These are phyloP conservation scores for Phaeoacremonium minimum DNA, from an alignment of 2,329 filamentous ascomycete species.

Conservation along the genomic window DNA sequence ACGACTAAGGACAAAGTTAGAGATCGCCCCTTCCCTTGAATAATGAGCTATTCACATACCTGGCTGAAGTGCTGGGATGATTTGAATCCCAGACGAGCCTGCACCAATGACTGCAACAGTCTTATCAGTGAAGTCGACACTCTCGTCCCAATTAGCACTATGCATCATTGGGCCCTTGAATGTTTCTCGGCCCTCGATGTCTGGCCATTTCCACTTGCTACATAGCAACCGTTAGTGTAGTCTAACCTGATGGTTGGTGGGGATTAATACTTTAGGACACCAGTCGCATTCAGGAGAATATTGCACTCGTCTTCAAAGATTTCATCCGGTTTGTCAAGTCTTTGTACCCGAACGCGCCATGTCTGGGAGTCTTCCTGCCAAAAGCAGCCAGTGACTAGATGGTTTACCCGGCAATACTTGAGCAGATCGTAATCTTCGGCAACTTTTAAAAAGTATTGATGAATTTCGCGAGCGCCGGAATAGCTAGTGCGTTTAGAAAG, in stretches of 20 bases:
- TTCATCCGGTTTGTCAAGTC: constrained; percentile 13
- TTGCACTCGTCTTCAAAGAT: constrained; percentile 10
- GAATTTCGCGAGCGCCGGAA: constrained; percentile 15
- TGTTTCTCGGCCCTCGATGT: constrained; percentile 23
- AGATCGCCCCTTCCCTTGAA: constrained; percentile 5
- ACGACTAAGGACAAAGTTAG: too few relatives aligned
- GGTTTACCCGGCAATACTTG: constrained; percentile 37
- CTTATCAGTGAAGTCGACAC: constrained; percentile 15
- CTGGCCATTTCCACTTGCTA: constrained; percentile 16
- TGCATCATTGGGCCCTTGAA: constrained; percentile 23
- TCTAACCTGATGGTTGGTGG: too few relatives aligned
- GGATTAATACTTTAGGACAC: constrained; percentile 11
- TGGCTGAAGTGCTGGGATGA: constrained; percentile 15
- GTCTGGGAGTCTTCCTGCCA: constrained; percentile 37
- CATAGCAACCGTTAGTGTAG: background rate
- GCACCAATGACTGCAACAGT: constrained; percentile 23
- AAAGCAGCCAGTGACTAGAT: constrained; percentile 31
- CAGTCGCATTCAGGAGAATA: constrained; percentile 11
- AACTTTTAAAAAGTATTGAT: constrained; percentile 24
- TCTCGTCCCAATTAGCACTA: constrained; percentile 19
- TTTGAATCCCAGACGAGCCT: constrained; percentile 23
- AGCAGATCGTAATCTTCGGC: constrained; percentile 24
- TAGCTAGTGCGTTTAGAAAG: constrained; percentile 19
- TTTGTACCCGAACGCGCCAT: constrained; percentile 26
- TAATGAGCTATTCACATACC: too few relatives aligned